These are phyloP conservation scores for Pseudogymnoascus sp. DNA, from an alignment of 2,329 filamentous ascomycete genomes.

Conservation along the genomic window DNA sequence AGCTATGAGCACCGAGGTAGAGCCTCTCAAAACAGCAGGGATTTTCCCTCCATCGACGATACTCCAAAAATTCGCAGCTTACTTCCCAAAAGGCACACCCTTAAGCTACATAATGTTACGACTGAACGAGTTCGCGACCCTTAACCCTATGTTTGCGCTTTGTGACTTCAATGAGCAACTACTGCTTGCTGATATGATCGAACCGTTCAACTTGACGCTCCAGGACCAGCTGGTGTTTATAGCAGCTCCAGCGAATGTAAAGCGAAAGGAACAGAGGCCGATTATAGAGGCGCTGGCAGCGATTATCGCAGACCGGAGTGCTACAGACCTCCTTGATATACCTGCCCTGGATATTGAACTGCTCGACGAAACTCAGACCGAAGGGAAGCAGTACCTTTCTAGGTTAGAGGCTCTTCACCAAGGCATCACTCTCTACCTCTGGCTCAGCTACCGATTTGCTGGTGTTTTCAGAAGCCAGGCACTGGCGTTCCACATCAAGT, in stretches of 20 bases:
- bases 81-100: constrained; percentile 73
- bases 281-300: constrained; percentile 58
- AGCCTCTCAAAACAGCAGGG: constrained; percentile 62
- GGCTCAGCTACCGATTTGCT: constrained; percentile 83
- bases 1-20: constrained; percentile 56
- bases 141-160: constrained; percentile 62
- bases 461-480: constrained; percentile 69
- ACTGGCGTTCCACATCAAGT: constrained; percentile 73
- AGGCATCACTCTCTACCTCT: constrained; percentile 76
- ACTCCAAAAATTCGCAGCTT: constrained; percentile 68
- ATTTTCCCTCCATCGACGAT: constrained; percentile 64
- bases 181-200: constrained; percentile 64
- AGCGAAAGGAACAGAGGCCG: constrained; percentile 38
- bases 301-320: constrained; percentile 59
- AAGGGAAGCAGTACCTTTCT: constrained; percentile 45
- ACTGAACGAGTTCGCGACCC: constrained; percentile 59
- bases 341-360: constrained; percentile 62
- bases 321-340: constrained; percentile 65
- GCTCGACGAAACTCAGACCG: constrained; percentile 48
- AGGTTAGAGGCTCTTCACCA: constrained; percentile 74
- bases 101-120: constrained; percentile 76
- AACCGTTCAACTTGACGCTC: constrained; percentile 61
- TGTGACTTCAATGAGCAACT: constrained; percentile 55
- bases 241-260: constrained; percentile 57
- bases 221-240: constrained; percentile 70